phyloP scores from a whole-genome alignment of 148 eudicot genomes.

The Nepenthes mirabilis region DNA sequence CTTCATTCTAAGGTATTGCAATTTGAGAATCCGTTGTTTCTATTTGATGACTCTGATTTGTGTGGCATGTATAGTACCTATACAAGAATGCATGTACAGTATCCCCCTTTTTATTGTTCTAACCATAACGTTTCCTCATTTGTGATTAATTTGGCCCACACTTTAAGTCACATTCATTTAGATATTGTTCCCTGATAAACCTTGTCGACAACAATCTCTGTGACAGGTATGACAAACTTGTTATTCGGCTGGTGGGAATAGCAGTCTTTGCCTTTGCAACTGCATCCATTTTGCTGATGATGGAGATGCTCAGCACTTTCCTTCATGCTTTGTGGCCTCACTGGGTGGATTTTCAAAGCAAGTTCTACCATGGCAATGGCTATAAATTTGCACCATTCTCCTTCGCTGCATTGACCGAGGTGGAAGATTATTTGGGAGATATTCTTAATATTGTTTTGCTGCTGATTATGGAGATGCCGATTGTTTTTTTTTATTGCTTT shows the following conservation, averaged over 20 bases:
- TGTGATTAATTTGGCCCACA: too few species aligned
- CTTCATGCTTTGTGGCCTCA: constrained; percentile 98
- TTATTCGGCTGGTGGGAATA: constrained; percentile 64
- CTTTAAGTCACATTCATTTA: too few species aligned
- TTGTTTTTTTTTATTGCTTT: not conserved
- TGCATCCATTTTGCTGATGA: constrained; percentile 81
- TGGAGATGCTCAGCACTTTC: constrained; percentile 96
- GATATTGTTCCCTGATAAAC: not conserved
- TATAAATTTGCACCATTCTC: constrained; percentile 92
- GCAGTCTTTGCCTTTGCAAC: constrained; percentile 83
- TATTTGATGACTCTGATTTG: too few species aligned
- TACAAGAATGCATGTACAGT: too few species aligned
- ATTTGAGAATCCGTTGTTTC: too few species aligned
- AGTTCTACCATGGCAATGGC: constrained; percentile 91
- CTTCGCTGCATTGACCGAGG: constrained; percentile 67
- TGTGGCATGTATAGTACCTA: too few species aligned
- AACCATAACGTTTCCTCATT: too few species aligned
- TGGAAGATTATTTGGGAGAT: constrained; percentile 45
- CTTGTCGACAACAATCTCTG: not conserved
- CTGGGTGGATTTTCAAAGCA: constrained; percentile 94
- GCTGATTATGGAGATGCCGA: not conserved
- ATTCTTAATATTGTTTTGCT: not conserved
- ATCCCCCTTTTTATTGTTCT: too few species aligned
- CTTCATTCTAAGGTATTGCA: constrained; percentile 21
- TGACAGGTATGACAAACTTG: constrained; percentile 66